Base-by-base conservation (phyloP, 139 green algal species). In the Chlamydomonas sphaeroides region DNA sequence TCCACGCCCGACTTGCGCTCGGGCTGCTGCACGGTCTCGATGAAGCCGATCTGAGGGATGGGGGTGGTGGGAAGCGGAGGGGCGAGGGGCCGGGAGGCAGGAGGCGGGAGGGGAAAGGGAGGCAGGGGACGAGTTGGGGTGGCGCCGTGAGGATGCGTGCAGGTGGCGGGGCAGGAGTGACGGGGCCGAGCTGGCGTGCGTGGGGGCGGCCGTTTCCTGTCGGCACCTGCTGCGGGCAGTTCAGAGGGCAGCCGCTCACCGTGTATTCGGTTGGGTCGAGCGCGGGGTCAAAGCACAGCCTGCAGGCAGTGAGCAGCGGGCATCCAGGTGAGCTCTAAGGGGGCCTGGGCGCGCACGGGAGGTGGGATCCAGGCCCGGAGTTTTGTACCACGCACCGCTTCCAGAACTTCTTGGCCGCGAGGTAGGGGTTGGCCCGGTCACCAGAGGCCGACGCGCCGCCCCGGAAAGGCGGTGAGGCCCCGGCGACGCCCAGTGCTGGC, bases 1-100 rank as follows among this genome's bases (percentile, higher is more conserved):
- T 87, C 89, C 48, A 78, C 87, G 8, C 89, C 89, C 28, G 80
- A 89, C 28, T 80, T 73, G 20, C 89, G 85, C 61, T 88, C 77
- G 42, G 79, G 65, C 26, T 85, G 78, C 71, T 91, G 59, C 21
- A 78, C 65, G 0, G 75, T 87, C 65, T 92, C 86, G 7, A 92
- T 78, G 36, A 86, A 84, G 21, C 89, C 89, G 1, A 91, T 81
- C 89, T 90, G 78, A n/a, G 30, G 10, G 57, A 10, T 17, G 8
- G 0, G 3, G 38, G 42, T 14, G 45, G 15, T 57, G 4, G 71
- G 73, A 53, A 83, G 53, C 49, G 63, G 42, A 23, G 79, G 71
- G 48, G 88, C 26, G 39, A 57, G 33, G 1, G 62, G 79, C 57
- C 87, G 80, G 21, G 87, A 68, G 35, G 79, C 71, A 8, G 80